phyloP scores from a whole-genome alignment of 495 filamentous ascomycete genomes.

The Bacidia rubella region DNA sequence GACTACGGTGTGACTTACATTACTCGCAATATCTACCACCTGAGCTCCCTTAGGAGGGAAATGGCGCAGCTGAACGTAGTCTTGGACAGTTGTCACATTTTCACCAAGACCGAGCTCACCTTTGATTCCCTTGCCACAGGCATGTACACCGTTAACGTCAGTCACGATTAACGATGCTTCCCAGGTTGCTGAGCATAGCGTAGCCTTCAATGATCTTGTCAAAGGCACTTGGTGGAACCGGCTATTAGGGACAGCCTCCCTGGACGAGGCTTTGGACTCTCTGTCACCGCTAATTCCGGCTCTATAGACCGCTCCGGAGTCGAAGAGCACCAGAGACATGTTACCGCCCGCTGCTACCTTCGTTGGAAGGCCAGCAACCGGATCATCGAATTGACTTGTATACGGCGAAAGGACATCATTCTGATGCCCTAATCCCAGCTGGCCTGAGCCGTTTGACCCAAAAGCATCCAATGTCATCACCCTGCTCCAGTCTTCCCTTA shows the following conservation, averaged over 20 bases:
- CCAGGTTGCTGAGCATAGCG: constrained; percentile 58
- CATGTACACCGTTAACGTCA: constrained; percentile 38
- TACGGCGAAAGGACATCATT: constrained; percentile 61
- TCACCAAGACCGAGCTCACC: constrained; percentile 58
- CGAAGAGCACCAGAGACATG: constrained; percentile 61
- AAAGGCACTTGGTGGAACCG: constrained; percentile 14
- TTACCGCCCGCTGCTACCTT: constrained; percentile 64
- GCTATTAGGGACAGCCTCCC: neutral
- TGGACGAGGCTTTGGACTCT: constrained; percentile 17
- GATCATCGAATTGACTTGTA: constrained; percentile 26
- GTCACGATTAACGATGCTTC: constrained; percentile 49
- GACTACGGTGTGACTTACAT: constrained; percentile 64
- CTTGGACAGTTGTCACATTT: constrained; percentile 9
- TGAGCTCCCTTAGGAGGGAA: constrained; percentile 45
- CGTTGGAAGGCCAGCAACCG: constrained; percentile 14
- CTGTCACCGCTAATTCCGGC: constrained; percentile 48
- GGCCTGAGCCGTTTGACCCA: constrained; percentile 82
- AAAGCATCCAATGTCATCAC: constrained; percentile 55
- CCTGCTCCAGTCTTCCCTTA: too few species aligned
- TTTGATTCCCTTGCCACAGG: constrained; percentile 49
- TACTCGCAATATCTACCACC: constrained; percentile 47
- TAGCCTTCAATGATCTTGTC: constrained; percentile 14
- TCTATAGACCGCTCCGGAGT: constrained; percentile 43
- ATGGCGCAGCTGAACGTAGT: constrained; percentile 29
- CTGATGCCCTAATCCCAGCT: constrained; percentile 65